A percentile compares a stretch with the other conserved stretches of the same genome.
Conservation (phyloP, 1,139 yeast genomes). For the Geotrichum aggregatum region DNA sequence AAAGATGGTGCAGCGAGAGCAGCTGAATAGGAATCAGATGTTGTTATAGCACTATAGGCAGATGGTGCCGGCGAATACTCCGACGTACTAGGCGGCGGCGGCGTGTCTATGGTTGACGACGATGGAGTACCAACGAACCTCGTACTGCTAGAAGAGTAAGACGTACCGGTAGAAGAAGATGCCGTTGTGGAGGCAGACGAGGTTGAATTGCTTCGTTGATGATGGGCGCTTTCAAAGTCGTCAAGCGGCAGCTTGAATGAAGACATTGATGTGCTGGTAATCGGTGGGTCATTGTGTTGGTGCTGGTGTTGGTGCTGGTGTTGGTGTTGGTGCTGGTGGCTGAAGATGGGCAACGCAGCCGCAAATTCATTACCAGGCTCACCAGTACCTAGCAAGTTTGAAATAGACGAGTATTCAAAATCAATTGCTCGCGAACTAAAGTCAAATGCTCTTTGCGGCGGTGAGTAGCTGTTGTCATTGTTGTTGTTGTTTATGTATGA, state of each 20-base stretch:
- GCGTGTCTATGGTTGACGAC: conserved; percentile 6
- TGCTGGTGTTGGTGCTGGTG: not conserved
- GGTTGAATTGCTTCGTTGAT: conserved; percentile 5
- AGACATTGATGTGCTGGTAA: not conserved
- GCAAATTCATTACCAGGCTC: conserved; percentile 6
- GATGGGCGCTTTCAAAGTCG: not conserved
- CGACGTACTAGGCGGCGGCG: conserved; percentile 14
- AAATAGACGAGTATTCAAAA: conserved; percentile 19
- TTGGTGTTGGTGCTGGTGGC: not conserved
- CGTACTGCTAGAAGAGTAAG: not conserved
- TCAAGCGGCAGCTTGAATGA: not conserved
- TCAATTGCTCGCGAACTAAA: conserved; percentile 21
- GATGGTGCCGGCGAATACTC: conserved; percentile 14
- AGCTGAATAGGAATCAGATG: not conserved
- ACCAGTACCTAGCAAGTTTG: conserved; percentile 18
- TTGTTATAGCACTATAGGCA: not conserved
- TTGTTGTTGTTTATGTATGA: not conserved
- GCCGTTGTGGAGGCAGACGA: not conserved
- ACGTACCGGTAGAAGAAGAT: not conserved
- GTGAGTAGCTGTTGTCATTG: no score
- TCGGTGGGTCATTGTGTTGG: no score
- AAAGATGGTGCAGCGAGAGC: no score
- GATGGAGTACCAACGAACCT: not conserved
- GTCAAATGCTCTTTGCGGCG: conserved; percentile 4
- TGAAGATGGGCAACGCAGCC: conserved; percentile 3